Percentiles rank a stretch among this genome's conserved stretches.
These are phyloP conservation scores for Lyophyllum shimeji DNA, from an alignment of 768 basidiomycete species.

Conservation along the genomic window DNA sequence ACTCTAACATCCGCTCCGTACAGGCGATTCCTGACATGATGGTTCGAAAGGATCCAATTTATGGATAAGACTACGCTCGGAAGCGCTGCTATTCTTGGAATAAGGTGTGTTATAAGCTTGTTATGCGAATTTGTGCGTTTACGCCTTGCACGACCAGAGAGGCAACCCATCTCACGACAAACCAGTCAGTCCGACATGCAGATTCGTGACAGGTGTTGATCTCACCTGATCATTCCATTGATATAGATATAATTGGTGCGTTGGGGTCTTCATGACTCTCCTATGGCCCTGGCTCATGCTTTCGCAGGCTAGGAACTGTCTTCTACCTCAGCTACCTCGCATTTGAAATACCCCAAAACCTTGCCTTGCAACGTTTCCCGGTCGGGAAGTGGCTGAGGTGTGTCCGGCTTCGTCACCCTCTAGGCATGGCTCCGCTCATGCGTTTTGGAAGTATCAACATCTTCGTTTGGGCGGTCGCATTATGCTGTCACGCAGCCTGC, in stretches of 20 bases:
- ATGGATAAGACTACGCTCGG: constrained; percentile 79
- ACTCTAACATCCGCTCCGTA: no score
- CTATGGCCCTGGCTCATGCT: not conserved
- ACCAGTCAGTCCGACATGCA: constrained; percentile 44
- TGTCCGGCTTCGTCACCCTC: constrained; percentile 4
- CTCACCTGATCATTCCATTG: not conserved
- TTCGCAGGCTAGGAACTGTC: constrained; percentile 66
- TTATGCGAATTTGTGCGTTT: not conserved
- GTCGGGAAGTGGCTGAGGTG: constrained; percentile 84
- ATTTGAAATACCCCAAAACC: constrained; percentile 76
- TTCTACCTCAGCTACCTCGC: constrained; percentile 71
- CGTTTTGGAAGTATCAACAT: constrained; percentile 55
- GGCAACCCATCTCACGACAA: constrained; percentile 60
- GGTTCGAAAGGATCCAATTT: constrained; percentile 59
- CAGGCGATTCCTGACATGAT: not conserved
- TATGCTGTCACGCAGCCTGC: constrained; percentile 68
- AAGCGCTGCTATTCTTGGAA: constrained; percentile 67
- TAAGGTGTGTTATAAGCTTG: constrained; percentile 42
- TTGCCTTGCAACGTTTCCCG: constrained; percentile 69
- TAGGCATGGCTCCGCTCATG: not conserved
- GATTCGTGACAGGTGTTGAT: not conserved
- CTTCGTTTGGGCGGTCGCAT: constrained; percentile 60
- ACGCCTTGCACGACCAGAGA: constrained; percentile 33
- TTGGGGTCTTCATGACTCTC: not conserved
- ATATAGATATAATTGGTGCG: constrained; percentile 65